A percentile compares a stretch with the other conserved stretches of the same genome.
Conservation (phyloP, 169 alveolate species). For the Eimeria praecox region DNA sequence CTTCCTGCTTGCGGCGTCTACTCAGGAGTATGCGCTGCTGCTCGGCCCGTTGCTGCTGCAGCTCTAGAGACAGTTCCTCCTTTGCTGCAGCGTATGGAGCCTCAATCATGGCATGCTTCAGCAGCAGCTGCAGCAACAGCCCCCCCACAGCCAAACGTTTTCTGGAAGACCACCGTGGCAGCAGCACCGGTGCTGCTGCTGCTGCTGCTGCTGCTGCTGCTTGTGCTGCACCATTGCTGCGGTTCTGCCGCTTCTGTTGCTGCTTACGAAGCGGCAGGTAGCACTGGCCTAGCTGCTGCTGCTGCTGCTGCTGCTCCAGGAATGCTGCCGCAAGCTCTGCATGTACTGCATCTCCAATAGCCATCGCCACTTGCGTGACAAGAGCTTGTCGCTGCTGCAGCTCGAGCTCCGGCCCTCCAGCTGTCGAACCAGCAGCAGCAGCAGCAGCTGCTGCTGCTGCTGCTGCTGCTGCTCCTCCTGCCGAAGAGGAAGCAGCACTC, state of each 20-base stretch:
- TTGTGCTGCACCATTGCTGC: conserved; percentile 7
- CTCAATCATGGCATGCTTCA: conserved; percentile 77
- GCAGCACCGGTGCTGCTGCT: conserved; percentile 38
- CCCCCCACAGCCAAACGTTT: conserved; percentile 76
- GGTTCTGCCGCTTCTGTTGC: conserved; percentile 41
- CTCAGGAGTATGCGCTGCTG: conserved; percentile 49
- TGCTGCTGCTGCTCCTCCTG: conserved; percentile 19
- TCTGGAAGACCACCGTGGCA: conserved; percentile 62
- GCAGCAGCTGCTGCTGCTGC: conserved; percentile 50
- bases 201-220: conserved; percentile 18
- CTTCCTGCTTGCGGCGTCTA: conserved; percentile 39
- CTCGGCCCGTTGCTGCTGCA: conserved; percentile 67
- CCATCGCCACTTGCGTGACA: conserved; percentile 78
- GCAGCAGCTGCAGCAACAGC: conserved; percentile 70
- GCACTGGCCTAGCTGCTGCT: conserved; percentile 67
- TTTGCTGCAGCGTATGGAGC: conserved; percentile 79
- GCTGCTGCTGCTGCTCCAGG: conserved; percentile 58
- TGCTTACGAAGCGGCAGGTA: conserved; percentile 57
- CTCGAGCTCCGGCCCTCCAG: conserved; percentile 57
- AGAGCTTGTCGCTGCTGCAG: conserved; percentile 76
- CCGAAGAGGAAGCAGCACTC: conserved; percentile 13
- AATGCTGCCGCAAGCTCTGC: conserved; percentile 50
- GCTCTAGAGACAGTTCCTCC: conserved; percentile 75
- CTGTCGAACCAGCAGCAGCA: conserved; percentile 29
- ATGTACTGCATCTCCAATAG: conserved; percentile 76